Base-by-base conservation (phyloP, 345 rosid species). In the Heritiera fomes region DNA sequence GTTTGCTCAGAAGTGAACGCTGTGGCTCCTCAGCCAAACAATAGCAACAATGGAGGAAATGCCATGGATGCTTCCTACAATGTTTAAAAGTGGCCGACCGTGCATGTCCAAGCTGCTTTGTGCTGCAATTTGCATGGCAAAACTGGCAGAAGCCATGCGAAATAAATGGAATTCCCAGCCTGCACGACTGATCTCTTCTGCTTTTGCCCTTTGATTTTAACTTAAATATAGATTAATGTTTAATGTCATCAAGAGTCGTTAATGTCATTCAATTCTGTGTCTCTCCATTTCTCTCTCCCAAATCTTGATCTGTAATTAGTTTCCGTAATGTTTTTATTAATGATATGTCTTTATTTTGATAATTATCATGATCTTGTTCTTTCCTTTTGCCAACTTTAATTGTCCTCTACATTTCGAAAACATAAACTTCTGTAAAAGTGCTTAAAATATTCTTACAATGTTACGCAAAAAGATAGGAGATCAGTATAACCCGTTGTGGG, bases 1-100 rank as follows among this genome's bases (percentile, higher is more conserved):
- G 84, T 87, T 59, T 75, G 90, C 56, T 78, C 86, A 38, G 91
- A 90, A 47, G 62, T 85, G 52, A 85, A 79, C 34, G 3, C 79
- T 1, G 83, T 81, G 73, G 88, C 79, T 77, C 85, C 88, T 62
- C 87, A 82, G 65, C 71, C 69, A 13, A 80, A 82, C 62, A 62
- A 59, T 45, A 67, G 0, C 32, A 28, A 46, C 23, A 43, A 52
- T 45, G 67, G 75, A 62, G 75, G 20, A 40, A 75, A 80, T 70
- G 55, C 10, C 15, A 13, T 78, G 78, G 59, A 73, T 50, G 32
- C 75, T 53, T 47, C 78, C 78, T n/a, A 56, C 3, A 46, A 66
- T 6, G 75, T 82, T 50, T 73, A 56, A 17, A 7, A 46, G 38
- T 30, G 59, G 32, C 6, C 0, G 53, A 10, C n/a, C 55, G 41